Conservation (phyloP, 1,139 yeast genomes). For the Chernovozyma aurita region DNA sequence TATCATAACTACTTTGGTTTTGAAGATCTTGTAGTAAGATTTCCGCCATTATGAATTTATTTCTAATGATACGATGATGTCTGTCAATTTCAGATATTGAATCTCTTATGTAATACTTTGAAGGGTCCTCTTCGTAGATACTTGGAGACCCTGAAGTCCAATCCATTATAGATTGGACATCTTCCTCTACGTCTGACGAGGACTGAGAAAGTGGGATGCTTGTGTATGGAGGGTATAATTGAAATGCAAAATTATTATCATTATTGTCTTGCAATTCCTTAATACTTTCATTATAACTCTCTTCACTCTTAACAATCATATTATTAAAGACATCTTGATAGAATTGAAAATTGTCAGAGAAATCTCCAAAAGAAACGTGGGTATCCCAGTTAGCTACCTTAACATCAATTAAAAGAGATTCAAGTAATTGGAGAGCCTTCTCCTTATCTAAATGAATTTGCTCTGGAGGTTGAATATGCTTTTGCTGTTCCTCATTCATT, state of each 20-base stretch:
- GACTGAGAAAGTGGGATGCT: neutral
- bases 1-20: conserved; percentile 4
- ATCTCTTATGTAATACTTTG: conserved; percentile 3
- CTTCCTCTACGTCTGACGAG: neutral
- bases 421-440: neutral
- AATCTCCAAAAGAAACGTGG: neutral
- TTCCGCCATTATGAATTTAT: conserved; percentile 4
- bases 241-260: neutral
- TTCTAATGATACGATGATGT: conserved; percentile 3
- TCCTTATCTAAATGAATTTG: neutral
- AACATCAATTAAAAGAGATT: neutral
- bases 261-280: neutral
- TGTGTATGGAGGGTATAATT: neutral
- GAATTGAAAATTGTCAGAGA: neutral
- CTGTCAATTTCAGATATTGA: conserved; percentile 5
- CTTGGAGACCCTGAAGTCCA: conserved; percentile 4
- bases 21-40: conserved; percentile 1
- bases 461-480: neutral
- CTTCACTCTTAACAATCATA: neutral
- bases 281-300: neutral
- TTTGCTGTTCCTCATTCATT: neutral
- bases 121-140: conserved; percentile 6
- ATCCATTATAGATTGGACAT: conserved; percentile 6
- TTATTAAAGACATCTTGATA: neutral
- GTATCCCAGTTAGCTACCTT: neutral